Conservation (phyloP, 179 eudicot species). For the Beta lomatogona region DNA sequence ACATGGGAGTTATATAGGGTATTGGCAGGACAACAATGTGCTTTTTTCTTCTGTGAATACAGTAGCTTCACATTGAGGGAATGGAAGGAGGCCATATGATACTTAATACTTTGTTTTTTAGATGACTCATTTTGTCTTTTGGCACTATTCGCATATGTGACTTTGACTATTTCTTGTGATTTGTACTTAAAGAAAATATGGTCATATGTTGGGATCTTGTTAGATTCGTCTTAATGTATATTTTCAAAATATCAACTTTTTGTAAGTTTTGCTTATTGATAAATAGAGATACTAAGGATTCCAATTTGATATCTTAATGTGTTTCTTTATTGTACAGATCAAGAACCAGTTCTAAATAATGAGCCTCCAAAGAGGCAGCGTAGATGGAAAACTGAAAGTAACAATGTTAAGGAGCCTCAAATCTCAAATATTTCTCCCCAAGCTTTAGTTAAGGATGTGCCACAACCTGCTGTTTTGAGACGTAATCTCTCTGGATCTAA, state of each 20-base stretch:
- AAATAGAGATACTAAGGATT: neutral
- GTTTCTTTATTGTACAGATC: conserved; percentile 33
- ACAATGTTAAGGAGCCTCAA: conserved; percentile 47
- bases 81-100: neutral
- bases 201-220: too few species aligned
- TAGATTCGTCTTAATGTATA: too few species aligned
- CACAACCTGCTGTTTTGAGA: conserved; percentile 39
- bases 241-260: too few species aligned
- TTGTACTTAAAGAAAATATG: too few species aligned
- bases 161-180: too few species aligned
- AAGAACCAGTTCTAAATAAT: conserved; percentile 46
- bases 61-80: neutral
- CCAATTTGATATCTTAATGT: neutral
- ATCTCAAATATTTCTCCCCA: conserved; percentile 35
- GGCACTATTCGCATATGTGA: too few species aligned
- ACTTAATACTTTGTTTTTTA: too few species aligned
- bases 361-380: conserved; percentile 71
- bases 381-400: conserved; percentile 61
- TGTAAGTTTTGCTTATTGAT: too few species aligned
- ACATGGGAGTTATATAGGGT: neutral
- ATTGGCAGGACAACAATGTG: neutral
- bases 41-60: too few species aligned
- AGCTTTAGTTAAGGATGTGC: conserved; percentile 38
- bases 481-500: conserved; percentile 51
- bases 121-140: too few species aligned